Base-by-base conservation (phyloP, 768 basidiomycete species). In the Punctularia strigosozonata region DNA sequence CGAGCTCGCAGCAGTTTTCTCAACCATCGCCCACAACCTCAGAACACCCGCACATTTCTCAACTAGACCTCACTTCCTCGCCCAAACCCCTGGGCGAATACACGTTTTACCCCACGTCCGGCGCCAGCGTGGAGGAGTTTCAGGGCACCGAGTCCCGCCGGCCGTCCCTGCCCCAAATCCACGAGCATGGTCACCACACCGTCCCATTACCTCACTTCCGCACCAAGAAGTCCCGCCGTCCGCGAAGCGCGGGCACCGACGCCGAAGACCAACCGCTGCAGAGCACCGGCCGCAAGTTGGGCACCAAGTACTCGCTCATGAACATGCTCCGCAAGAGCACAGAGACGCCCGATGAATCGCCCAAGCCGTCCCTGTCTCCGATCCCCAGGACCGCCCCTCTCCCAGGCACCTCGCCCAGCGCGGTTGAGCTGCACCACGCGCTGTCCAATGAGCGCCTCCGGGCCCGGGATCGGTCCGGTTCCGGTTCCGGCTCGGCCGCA, bases 181-280 rank as follows among this genome's bases (percentile, higher is more conserved):
- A 25, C 39, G 21, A 5, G 20, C 34, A 8, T 13, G 22, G 17
- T 19, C 33, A 23, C 19, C 31, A 36, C 26, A 4, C 25, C 36
- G 24, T 31, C 38, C 14, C 43, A 38, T 2, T 44, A 32, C 23
- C 43, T 41, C 25, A 41, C 43, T 15, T 22, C 45, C 34, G 38
- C 19, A 14, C 41, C 23, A 6, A 15, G 25, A 10, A 20, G 18
- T 36, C 34, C 31, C 68, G 65, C 28, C 66, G 84, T 39, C 84
- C 86, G 14, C 68, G 77, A 43, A 86, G 83, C 26, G 80, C 82
- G 25, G 81, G 83, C 4, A 79, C 67, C 22, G 80, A 68, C 39
- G 71, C 75, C 39, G n/a, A n/a, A n/a, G 78, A 81, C 19, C 59
- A 51, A 18, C 48, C 53, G 21, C 43, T 54, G 31, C 62, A 10